Conservation (phyloP, 1,284 basidiomycete species). For the Trichosporon coremiiforme region DNA sequence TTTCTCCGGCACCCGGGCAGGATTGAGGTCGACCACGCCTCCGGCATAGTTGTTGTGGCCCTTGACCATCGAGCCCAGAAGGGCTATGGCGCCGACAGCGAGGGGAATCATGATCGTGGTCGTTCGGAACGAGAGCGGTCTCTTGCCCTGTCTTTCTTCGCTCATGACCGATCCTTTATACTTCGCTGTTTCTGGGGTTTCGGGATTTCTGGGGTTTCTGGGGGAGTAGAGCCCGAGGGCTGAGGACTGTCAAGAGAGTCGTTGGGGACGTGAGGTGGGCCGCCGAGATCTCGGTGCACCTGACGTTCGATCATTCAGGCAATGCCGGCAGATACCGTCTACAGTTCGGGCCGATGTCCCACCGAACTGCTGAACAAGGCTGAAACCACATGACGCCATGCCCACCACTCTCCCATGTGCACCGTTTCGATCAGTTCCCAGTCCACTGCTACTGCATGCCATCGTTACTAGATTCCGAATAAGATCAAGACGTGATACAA, state of each 20-base stretch:
- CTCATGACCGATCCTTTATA: background rate
- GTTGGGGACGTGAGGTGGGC: background rate
- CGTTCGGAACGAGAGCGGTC: background rate
- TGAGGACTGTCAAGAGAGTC: background rate
- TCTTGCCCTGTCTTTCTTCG: background rate
- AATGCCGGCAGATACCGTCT: no score
- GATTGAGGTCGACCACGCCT: no score
- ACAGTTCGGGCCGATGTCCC: background rate
- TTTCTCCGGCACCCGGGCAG: background rate
- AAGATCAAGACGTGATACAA: constrained; percentile 8
- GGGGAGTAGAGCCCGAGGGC: no score
- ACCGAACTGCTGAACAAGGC: background rate
- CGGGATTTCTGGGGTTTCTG: background rate
- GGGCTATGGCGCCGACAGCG: background rate
- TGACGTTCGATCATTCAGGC: no score
- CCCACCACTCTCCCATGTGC: background rate
- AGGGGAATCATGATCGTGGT: background rate
- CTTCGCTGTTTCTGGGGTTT: background rate
- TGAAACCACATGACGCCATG: background rate
- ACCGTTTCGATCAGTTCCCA: background rate
- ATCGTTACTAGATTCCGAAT: background rate
- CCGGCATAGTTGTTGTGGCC: background rate
- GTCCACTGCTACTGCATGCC: background rate
- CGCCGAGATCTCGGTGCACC: no score
- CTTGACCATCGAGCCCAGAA: background rate